Percentiles rank a stretch among this genome's conserved stretches.
phyloP scores from a whole-genome alignment of 2,329 filamentous ascomycete genomes.

The Cucurbitaria berberidis region DNA sequence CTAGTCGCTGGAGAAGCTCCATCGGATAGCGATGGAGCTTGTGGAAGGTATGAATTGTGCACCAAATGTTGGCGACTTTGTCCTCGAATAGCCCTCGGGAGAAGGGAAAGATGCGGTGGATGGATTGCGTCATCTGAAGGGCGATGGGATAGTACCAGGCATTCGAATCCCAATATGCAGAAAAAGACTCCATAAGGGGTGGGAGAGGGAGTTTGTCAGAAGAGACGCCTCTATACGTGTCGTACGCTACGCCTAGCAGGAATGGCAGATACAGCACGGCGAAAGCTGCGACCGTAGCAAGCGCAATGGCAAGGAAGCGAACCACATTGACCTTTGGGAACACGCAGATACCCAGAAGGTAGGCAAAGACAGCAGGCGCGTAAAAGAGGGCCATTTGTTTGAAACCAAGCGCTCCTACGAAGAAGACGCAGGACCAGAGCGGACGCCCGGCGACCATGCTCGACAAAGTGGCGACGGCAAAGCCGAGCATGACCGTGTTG shows the following conservation, averaged over 20 bases:
- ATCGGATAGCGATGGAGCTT: conserved; percentile 81
- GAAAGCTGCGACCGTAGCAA: conserved; percentile 76
- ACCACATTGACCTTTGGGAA: conserved; percentile 71
- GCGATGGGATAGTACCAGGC: conserved; percentile 76
- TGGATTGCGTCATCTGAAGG: conserved; percentile 79
- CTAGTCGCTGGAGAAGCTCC: conserved; percentile 74
- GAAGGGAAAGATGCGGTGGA: conserved; percentile 96
- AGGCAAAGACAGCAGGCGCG: conserved; percentile 89
- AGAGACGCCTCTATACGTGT: conserved; percentile 68
- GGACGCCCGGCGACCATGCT: conserved; percentile 84
- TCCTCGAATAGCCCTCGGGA: conserved; percentile 96
- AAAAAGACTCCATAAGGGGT: conserved; percentile 68
- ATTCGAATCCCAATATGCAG: conserved; percentile 63
- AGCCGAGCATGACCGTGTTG: conserved; percentile 97
- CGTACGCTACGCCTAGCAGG: conserved; percentile 72
- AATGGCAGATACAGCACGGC: conserved; percentile 77
- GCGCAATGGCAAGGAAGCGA: conserved; percentile 75
- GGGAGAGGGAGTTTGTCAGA: conserved; percentile 63
- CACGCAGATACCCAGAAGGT: conserved; percentile 85
- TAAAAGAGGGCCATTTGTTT: conserved; percentile 99
- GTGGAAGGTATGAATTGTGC: conserved; percentile 84
- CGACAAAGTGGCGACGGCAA: conserved; percentile 84
- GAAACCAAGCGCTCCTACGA: conserved; percentile 91
- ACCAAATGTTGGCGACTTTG: conserved; percentile 99
- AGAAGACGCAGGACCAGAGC: conserved; percentile 91